These are phyloP conservation scores for Aspergillus flavus DNA, from an alignment of 2,329 filamentous ascomycete species.

Conservation along the genomic window DNA sequence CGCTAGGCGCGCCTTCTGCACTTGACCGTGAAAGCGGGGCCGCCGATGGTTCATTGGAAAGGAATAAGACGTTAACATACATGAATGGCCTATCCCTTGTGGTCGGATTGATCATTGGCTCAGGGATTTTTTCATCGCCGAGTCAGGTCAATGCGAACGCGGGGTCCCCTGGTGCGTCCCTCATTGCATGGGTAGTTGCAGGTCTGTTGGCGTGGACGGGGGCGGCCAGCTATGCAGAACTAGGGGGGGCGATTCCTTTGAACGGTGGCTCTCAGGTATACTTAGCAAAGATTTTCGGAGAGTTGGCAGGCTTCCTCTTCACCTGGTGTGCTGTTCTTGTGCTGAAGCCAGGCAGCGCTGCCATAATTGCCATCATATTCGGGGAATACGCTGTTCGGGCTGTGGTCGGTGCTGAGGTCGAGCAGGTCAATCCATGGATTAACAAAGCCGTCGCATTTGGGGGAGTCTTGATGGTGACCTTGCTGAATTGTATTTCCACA, in stretches of 20 bases:
- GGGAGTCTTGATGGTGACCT: constrained; percentile 74
- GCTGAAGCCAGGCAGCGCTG: constrained; percentile 87
- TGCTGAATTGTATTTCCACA: constrained; percentile 89
- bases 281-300: constrained; percentile 92
- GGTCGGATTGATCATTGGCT: constrained; percentile 91
- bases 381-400: constrained; percentile 95
- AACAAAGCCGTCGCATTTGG: constrained; percentile 83
- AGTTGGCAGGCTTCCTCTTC: constrained; percentile 89
- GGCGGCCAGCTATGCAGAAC: constrained; percentile 89
- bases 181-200: constrained; percentile 90
- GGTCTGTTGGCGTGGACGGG: constrained; percentile 96
- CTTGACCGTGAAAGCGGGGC: constrained; percentile 60
- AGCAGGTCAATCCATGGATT: constrained; percentile 80
- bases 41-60: constrained; percentile 82
- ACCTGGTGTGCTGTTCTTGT: constrained; percentile 96
- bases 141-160: constrained; percentile 90
- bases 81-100: constrained; percentile 90
- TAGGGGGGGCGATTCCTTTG: constrained; percentile 91
- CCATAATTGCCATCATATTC: constrained; percentile 97
- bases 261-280: constrained; percentile 96
- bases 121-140: constrained; percentile 93
- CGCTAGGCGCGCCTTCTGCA: constrained; percentile 74
- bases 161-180: constrained; percentile 83
- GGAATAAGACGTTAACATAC: constrained; percentile 93
- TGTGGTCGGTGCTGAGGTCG: constrained; percentile 81